A percentile compares a stretch with the other conserved stretches of the same genome.
Conservation (phyloP, 441 rosid species). For the Corymbia citriodora region DNA sequence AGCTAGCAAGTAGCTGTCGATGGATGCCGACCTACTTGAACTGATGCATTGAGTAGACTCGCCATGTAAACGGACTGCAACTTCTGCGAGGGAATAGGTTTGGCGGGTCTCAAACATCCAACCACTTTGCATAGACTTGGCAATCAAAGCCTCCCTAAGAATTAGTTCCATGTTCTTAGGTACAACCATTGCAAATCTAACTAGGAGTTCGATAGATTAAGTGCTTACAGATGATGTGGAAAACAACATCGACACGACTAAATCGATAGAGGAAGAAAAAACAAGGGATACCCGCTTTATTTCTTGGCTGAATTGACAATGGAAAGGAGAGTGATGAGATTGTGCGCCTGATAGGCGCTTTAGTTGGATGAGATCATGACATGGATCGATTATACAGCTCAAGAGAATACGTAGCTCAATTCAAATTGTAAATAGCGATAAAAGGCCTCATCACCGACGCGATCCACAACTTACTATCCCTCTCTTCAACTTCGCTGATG, state of each 20-base stretch:
- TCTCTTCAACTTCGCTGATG: constrained; percentile 75
- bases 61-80: background rate
- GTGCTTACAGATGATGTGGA: background rate
- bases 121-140: background rate
- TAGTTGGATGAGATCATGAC: background rate
- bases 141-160: background rate
- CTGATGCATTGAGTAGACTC: background rate
- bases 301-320: background rate
- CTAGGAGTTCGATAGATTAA: background rate
- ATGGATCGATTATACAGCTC: background rate
- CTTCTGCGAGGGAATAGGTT: background rate
- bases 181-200: background rate
- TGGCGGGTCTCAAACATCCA: background rate
- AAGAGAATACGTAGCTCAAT: background rate
- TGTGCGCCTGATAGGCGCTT: background rate
- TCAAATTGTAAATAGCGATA: constrained; percentile 26
- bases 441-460: constrained; percentile 59
- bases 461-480: constrained; percentile 58
- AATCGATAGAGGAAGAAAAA: background rate
- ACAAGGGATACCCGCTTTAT: background rate
- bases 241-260: background rate
- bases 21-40: background rate
- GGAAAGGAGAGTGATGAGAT: background rate
- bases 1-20: background rate
- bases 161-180: background rate